Conservation (phyloP, 2,329 filamentous ascomycete genomes). For the Juglanconis juglandina region DNA sequence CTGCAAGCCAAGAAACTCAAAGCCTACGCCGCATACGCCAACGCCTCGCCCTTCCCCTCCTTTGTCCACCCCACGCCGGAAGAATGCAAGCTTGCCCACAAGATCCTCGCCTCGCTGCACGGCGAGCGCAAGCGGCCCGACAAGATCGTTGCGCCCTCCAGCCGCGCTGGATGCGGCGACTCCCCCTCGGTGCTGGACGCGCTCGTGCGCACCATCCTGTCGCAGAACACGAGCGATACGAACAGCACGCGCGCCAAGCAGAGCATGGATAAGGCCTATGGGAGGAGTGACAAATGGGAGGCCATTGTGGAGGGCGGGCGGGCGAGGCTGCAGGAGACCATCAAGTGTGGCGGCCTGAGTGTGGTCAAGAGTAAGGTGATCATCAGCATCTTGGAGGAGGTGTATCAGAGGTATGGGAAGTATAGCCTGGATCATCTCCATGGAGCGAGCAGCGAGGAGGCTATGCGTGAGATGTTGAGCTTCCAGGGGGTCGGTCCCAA, state of each 20-base stretch:
- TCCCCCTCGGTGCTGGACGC: constrained; percentile 50
- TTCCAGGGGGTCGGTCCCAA: constrained; percentile 53
- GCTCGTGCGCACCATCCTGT: constrained; percentile 49
- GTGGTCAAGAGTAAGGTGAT: constrained; percentile 72
- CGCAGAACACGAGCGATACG: constrained; percentile 48
- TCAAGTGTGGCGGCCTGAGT: constrained; percentile 68
- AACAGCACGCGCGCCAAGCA: constrained; percentile 59
- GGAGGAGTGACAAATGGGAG: constrained; percentile 40
- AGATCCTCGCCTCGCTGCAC: constrained; percentile 61
- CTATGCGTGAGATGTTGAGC: constrained; percentile 47
- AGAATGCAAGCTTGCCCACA: constrained; percentile 67
- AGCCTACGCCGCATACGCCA: constrained; percentile 37
- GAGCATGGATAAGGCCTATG: constrained; percentile 44
- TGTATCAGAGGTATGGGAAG: constrained; percentile 40
- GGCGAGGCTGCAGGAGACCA: constrained; percentile 51
- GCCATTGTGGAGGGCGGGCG: constrained; percentile 38
- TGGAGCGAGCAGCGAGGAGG: constrained; percentile 38
- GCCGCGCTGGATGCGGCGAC: constrained; percentile 60
- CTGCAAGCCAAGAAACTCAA: constrained; percentile 43
- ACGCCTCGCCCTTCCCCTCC: constrained; percentile 61
- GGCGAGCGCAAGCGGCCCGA: constrained; percentile 61
- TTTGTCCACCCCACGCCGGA: constrained; percentile 62
- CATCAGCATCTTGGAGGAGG: constrained; percentile 64
- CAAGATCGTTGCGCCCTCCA: constrained; percentile 57
- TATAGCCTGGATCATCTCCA: constrained; percentile 51